These are phyloP conservation scores for Pichia sp. DNA, from an alignment of 1,139 yeast genomes.

Conservation along the genomic window DNA sequence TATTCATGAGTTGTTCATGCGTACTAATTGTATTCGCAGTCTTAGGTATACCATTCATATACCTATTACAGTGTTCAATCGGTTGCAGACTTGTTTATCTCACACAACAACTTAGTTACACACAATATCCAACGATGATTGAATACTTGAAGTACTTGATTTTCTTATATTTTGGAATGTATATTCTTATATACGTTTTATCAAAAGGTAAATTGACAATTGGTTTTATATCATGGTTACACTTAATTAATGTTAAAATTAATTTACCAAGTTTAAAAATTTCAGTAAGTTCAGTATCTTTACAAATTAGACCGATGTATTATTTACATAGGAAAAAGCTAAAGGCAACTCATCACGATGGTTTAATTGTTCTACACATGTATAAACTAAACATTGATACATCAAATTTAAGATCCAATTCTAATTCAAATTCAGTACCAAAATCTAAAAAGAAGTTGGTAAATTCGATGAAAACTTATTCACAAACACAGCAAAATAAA, in stretches of 20 bases:
- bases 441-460: not conserved
- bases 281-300: constrained; percentile 11
- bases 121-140: not conserved
- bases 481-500: not conserved
- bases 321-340: constrained; percentile 13
- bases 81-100: not conserved
- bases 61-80: not conserved
- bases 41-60: not conserved
- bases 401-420: not conserved
- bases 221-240: constrained; percentile 20
- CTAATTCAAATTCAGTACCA: not conserved
- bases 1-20: not conserved
- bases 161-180: constrained; percentile 1
- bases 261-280: constrained; percentile 2
- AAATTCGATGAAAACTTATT: not conserved
- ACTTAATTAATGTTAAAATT: constrained; percentile 12
- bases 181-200: constrained; percentile 1
- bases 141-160: constrained; percentile 4
- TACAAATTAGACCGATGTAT: constrained; percentile 14
- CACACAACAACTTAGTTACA: not conserved
- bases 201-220: constrained; percentile 13
- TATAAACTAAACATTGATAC: constrained; percentile 8
- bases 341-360: constrained; percentile 16
- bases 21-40: no score
- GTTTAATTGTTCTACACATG: constrained; percentile 14